Conservation (phyloP, 2,329 filamentous ascomycete species). For the Ophiostoma triangulosporum region DNA sequence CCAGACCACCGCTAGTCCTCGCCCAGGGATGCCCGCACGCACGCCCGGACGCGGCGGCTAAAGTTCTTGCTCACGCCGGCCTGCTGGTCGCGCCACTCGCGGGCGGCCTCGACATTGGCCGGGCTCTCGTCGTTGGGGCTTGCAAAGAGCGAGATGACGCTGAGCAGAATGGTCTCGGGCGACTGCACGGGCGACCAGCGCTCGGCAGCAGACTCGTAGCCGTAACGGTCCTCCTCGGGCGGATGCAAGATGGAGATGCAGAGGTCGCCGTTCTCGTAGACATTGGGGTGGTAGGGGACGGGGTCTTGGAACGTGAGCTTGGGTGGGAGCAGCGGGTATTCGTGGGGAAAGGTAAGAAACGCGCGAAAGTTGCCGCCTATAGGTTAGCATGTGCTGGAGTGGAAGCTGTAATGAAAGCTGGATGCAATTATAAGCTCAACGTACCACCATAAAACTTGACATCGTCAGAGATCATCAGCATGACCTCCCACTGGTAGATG, state of each 20-base stretch:
- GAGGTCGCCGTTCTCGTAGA: slow-evolving; percentile 75
- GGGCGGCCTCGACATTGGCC: slow-evolving; percentile 86
- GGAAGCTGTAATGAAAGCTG: background rate
- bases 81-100: slow-evolving; percentile 69
- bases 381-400: background rate
- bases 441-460: slow-evolving; percentile 85
- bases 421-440: slow-evolving; percentile 17
- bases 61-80: slow-evolving; percentile 55
- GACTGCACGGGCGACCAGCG: slow-evolving; percentile 92
- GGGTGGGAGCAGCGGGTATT: slow-evolving; percentile 80
- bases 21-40: slow-evolving; percentile 69
- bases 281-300: slow-evolving; percentile 85
- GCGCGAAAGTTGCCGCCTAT: slow-evolving; percentile 87
- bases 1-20: slow-evolving; percentile 48
- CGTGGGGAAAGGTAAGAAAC: slow-evolving; percentile 64
- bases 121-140: slow-evolving; percentile 92
- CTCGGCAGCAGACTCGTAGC: slow-evolving; percentile 82
- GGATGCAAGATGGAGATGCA: slow-evolving; percentile 97
- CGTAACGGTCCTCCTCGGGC: slow-evolving; percentile 84
- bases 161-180: slow-evolving; percentile 84
- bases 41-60: slow-evolving; percentile 60
- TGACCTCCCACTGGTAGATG: slow-evolving; percentile 96
- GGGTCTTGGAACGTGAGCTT: slow-evolving; percentile 76
- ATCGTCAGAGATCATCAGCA: slow-evolving; percentile 95
- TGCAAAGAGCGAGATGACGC: slow-evolving; percentile 82